phyloP scores from a whole-genome alignment of 2,329 filamentous ascomycete species.

The Cadophora luteo-olivacea region DNA sequence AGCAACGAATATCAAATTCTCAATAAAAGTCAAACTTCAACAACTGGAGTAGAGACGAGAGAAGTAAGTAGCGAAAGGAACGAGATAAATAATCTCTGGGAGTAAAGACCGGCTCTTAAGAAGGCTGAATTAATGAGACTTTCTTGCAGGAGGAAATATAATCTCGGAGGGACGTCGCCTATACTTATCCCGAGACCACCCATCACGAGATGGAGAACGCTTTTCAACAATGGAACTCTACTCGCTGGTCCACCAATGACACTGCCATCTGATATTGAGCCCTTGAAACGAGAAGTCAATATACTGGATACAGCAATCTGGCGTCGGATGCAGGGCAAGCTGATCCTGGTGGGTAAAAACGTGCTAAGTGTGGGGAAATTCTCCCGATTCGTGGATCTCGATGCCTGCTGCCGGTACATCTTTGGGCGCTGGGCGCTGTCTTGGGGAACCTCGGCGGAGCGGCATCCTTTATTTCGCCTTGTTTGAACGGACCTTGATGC shows the following conservation, averaged over 20 bases:
- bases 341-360: neutral
- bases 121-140: conserved; percentile 7
- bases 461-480: neutral
- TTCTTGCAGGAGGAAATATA: neutral
- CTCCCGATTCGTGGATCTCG: conserved; percentile 19
- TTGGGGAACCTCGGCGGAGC: neutral
- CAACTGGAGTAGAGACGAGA: neutral
- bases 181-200: conserved; percentile 17
- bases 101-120: conserved; percentile 4
- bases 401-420: conserved; percentile 9
- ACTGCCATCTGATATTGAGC: neutral
- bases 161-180: conserved; percentile 2
- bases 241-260: neutral
- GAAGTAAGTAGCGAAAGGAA: conserved; percentile 1
- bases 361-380: conserved; percentile 14
- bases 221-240: neutral
- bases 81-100: neutral
- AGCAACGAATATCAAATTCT: conserved; percentile 8
- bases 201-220: conserved; percentile 6
- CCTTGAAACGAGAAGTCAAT: conserved; percentile 2
- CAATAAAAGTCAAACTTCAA: neutral
- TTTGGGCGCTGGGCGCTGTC: neutral
- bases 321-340: neutral
- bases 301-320: conserved; percentile 8
- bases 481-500: neutral